phyloP scores from a whole-genome alignment of 352 stramenopile species.

The Aphanomyces astaci region DNA sequence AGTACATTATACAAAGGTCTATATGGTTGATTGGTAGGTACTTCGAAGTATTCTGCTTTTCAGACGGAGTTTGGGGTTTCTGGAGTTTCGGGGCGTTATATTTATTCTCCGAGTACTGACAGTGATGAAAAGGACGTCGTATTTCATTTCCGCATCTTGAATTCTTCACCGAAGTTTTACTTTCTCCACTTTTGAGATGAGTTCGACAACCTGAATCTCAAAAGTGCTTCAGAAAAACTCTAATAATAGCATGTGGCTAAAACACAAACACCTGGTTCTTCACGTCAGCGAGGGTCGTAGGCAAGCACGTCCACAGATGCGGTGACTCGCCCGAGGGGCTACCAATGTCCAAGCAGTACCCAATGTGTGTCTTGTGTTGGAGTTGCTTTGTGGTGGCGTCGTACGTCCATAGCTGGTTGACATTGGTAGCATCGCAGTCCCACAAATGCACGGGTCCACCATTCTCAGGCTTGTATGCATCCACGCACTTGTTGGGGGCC shows the following conservation, averaged over 20 bases:
- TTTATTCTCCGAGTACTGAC: too few relatives aligned
- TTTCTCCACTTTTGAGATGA: too few relatives aligned
- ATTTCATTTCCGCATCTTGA: too few relatives aligned
- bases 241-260: too few relatives aligned
- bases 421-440: constrained; percentile 31
- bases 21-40: too few relatives aligned
- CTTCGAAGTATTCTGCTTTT: too few relatives aligned
- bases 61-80: too few relatives aligned
- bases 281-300: background rate
- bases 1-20: constrained; percentile 5
- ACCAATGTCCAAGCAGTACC: constrained; percentile 47
- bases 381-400: constrained; percentile 38
- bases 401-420: constrained; percentile 40
- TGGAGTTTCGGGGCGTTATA: too few relatives aligned
- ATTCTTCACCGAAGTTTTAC: too few relatives aligned
- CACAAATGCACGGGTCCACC: constrained; percentile 45
- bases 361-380: constrained; percentile 34
- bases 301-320: constrained; percentile 11
- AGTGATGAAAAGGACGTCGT: too few relatives aligned
- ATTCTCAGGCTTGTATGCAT: constrained; percentile 44
- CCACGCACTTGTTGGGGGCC: constrained; percentile 31
- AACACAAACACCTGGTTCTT: background rate
- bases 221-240: too few relatives aligned
- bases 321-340: background rate
- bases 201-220: too few relatives aligned